phyloP scores from a whole-genome alignment of 2,329 filamentous ascomycete species.

The Exophiala mesophila region DNA sequence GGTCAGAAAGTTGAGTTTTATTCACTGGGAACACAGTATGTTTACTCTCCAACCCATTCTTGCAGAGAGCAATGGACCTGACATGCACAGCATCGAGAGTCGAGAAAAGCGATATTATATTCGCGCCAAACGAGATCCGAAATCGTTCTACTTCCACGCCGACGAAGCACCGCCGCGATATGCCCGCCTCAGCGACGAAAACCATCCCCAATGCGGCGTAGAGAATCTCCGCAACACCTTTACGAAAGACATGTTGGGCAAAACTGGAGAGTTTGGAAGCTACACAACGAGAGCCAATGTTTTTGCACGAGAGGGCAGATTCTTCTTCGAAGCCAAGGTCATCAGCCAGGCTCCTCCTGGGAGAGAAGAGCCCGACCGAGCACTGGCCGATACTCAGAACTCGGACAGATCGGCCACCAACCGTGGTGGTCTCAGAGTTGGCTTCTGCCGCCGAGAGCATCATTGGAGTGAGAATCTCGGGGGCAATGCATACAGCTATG shows the following conservation, averaged over 20 bases:
- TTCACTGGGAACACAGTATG: slow-evolving; percentile 26
- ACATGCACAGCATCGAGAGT: slow-evolving; percentile 23
- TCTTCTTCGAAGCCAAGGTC: slow-evolving; percentile 93
- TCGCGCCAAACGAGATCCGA: slow-evolving; percentile 25
- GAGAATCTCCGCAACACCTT: slow-evolving; percentile 72
- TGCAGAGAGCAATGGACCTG: neutral
- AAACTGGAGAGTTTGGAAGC: slow-evolving; percentile 75
- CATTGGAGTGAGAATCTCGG: slow-evolving; percentile 27
- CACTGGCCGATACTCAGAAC: slow-evolving; percentile 23
- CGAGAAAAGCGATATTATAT: slow-evolving; percentile 27
- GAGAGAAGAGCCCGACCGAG: slow-evolving; percentile 39
- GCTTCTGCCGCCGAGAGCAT: slow-evolving; percentile 42
- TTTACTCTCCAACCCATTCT: neutral
- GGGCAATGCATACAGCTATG: slow-evolving; percentile 27
- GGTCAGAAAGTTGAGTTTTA: slow-evolving; percentile 27
- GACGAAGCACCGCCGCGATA: slow-evolving; percentile 81
- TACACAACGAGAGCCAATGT: slow-evolving; percentile 87
- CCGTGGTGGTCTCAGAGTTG: slow-evolving; percentile 45
- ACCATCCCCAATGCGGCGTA: slow-evolving; percentile 52
- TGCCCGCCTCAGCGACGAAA: slow-evolving; percentile 85
- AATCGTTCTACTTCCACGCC: slow-evolving; percentile 27
- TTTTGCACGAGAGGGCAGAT: slow-evolving; percentile 78
- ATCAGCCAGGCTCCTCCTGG: slow-evolving; percentile 57
- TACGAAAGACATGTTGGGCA: slow-evolving; percentile 65
- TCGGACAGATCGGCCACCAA: slow-evolving; percentile 22